phyloP scores from a whole-genome alignment of 805 yeast genomes.

The Hermanozyma aechmeae region DNA sequence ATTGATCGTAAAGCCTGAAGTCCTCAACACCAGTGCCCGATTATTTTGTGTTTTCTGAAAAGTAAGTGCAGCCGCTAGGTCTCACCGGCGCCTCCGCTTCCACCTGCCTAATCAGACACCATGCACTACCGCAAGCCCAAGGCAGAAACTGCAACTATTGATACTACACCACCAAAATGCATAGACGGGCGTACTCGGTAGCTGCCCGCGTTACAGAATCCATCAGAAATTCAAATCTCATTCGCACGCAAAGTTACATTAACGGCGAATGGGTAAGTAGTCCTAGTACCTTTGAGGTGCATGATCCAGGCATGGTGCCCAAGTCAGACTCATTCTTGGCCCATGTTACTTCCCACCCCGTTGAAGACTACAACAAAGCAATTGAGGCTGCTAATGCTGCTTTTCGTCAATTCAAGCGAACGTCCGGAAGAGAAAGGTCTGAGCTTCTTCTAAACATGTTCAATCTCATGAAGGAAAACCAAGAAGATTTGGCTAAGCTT shows the following conservation, averaged over 20 bases:
- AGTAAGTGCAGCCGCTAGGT: no score
- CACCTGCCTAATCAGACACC: no score
- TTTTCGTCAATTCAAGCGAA: constrained; percentile 41
- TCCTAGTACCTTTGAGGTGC: constrained; percentile 47
- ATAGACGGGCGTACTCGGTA: no score
- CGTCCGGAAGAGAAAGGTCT: constrained; percentile 50
- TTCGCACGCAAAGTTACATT: constrained; percentile 53
- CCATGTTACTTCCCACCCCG: constrained; percentile 45
- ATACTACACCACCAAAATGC: no score
- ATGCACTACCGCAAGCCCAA: no score
- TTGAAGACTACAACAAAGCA: constrained; percentile 44
- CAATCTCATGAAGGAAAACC: constrained; percentile 45
- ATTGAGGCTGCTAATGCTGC: constrained; percentile 46
- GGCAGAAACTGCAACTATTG: no score
- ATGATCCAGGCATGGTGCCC: constrained; percentile 60
- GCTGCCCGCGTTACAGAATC: constrained; percentile 3
- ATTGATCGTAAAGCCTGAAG: no score
- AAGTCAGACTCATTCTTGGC: constrained; percentile 35
- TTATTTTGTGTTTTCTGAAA: no score
- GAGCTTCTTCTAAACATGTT: constrained; percentile 43
- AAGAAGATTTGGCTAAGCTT: constrained; percentile 55
- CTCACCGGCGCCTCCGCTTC: no score
- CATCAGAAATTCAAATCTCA: constrained; percentile 39
- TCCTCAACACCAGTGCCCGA: no score
- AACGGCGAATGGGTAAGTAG: constrained; percentile 66